A percentile compares a stretch with the other conserved stretches of the same genome.
phyloP scores from a whole-genome alignment of 2,329 filamentous ascomycete species.

The Diplodia sapinea region DNA sequence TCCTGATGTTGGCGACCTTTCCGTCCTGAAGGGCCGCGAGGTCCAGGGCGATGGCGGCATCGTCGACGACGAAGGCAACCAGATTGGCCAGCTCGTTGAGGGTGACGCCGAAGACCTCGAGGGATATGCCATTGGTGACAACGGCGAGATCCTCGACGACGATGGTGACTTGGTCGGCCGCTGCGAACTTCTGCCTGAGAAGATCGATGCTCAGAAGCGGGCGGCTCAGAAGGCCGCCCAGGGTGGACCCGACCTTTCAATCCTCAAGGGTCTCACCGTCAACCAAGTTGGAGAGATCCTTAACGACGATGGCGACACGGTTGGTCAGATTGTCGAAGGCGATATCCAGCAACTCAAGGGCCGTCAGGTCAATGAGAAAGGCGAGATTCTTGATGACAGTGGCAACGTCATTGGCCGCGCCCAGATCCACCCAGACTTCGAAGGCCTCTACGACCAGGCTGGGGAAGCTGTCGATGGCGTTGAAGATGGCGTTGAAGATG shows the following conservation, averaged over 20 bases:
- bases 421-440: slow-evolving; percentile 55
- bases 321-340: slow-evolving; percentile 56
- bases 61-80: slow-evolving; percentile 57
- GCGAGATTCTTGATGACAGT: slow-evolving; percentile 61
- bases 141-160: slow-evolving; percentile 62
- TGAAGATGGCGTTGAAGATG: slow-evolving; percentile 33
- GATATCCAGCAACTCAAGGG: slow-evolving; percentile 56
- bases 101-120: slow-evolving; percentile 60
- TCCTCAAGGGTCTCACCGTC: slow-evolving; percentile 56
- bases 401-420: slow-evolving; percentile 61
- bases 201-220: slow-evolving; percentile 46
- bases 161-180: slow-evolving; percentile 62
- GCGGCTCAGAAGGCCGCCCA: slow-evolving; percentile 42
- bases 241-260: slow-evolving; percentile 49
- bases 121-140: slow-evolving; percentile 59
- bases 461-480: slow-evolving; percentile 38
- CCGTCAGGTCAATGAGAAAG: slow-evolving; percentile 58
- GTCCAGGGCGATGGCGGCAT: slow-evolving; percentile 62
- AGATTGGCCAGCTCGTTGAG: slow-evolving; percentile 57
- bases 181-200: slow-evolving; percentile 56
- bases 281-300: slow-evolving; percentile 56
- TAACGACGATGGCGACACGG: slow-evolving; percentile 58
- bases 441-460: slow-evolving; percentile 35
- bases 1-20: slow-evolving; percentile 52
- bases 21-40: slow-evolving; percentile 57